phyloP scores from a whole-genome alignment of 2,329 filamentous ascomycete genomes.

The Diaporthe helianthi region DNA sequence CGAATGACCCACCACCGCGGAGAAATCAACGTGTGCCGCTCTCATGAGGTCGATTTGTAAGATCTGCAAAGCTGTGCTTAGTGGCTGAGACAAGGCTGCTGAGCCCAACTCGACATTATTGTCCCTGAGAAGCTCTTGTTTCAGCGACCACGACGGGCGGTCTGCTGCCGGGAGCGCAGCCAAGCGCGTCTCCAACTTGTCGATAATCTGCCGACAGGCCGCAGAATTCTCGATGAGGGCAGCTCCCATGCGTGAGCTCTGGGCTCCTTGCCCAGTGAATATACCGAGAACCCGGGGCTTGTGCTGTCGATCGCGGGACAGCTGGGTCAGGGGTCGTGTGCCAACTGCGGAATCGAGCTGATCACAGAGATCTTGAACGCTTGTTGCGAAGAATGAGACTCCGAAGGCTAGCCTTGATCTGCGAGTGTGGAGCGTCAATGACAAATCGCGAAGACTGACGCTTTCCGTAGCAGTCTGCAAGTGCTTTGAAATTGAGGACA shows the following conservation, averaged over 20 bases:
- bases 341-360: too few species aligned
- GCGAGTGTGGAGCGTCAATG: too few species aligned
- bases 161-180: neutral
- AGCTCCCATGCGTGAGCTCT: constrained; percentile 44
- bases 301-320: neutral
- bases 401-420: too few species aligned
- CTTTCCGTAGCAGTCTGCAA: neutral
- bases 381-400: too few species aligned
- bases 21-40: constrained; percentile 35
- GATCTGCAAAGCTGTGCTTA: constrained; percentile 50
- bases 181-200: neutral
- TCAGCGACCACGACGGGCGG: constrained; percentile 24
- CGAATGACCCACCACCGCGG: constrained; percentile 41
- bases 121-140: too few species aligned
- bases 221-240: constrained; percentile 41
- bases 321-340: too few species aligned
- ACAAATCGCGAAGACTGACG: neutral
- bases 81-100: constrained; percentile 26
- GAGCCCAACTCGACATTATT: constrained; percentile 21
- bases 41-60: constrained; percentile 44
- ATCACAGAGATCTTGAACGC: too few species aligned
- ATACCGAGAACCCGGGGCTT: neutral
- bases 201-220: neutral
- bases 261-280: constrained; percentile 46
- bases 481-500: neutral